Evolutionary conservation across 768 basidiomycete genomes (phyloP).

Genomic region (Hortiboletus flavorubellus): DNA sequence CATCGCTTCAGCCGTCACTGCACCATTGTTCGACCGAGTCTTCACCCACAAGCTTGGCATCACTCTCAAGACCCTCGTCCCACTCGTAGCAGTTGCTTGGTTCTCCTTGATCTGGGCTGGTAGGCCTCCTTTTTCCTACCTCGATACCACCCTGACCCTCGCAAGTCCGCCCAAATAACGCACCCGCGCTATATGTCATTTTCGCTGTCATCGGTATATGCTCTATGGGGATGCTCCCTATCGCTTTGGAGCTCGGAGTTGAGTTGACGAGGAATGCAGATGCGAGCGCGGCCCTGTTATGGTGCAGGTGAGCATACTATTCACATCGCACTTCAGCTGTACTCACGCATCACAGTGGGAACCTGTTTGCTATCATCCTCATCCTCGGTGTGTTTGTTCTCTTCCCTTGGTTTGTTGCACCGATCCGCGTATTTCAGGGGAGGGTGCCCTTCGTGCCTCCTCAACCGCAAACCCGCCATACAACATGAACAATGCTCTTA

Average conservation of each 20-base stretch:
- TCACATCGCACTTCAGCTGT: not conserved
- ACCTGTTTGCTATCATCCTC: slow-evolving; percentile 58
- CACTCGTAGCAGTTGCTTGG: slow-evolving; percentile 62
- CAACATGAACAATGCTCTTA: slow-evolving; percentile 66
- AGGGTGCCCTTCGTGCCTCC: slow-evolving; percentile 65
- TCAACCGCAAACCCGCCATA: slow-evolving; percentile 60
- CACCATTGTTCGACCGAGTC: slow-evolving; percentile 81
- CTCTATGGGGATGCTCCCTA: slow-evolving; percentile 68
- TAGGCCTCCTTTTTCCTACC: slow-evolving; percentile 30
- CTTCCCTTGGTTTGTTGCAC: not conserved
- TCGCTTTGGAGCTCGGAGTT: slow-evolving; percentile 72
- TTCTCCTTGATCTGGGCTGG: slow-evolving; percentile 79
- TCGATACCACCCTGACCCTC: not conserved
- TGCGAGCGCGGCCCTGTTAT: slow-evolving; percentile 70
- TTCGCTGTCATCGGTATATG: slow-evolving; percentile 66
- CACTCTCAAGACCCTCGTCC: slow-evolving; percentile 57
- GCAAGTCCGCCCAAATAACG: slow-evolving; percentile 60
- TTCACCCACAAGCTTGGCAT: slow-evolving; percentile 69
- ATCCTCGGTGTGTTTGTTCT: slow-evolving; percentile 48
- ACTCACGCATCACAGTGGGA: slow-evolving; percentile 45
- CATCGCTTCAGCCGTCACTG: slow-evolving; percentile 59
- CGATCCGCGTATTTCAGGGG: slow-evolving; percentile 36
- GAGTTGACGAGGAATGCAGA: slow-evolving; percentile 81
- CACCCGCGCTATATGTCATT: slow-evolving; percentile 57
- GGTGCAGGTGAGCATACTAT: slow-evolving; percentile 57